Conservation (phyloP, 2,329 filamentous ascomycete species). For the Graphilbum fragrans region DNA sequence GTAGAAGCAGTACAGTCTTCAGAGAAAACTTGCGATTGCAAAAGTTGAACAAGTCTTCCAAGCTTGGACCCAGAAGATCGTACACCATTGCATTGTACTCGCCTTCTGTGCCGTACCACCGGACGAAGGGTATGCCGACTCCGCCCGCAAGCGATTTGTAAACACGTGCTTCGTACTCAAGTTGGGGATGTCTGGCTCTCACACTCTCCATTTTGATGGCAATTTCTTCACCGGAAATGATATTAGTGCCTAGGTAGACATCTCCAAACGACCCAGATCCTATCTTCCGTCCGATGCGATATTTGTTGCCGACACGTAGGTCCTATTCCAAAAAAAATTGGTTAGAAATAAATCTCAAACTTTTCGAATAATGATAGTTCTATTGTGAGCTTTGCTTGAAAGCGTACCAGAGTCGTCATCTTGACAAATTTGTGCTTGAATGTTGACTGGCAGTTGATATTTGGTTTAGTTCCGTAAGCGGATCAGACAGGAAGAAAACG, state of each 20-base stretch:
- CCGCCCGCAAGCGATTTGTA: slow-evolving; percentile 85
- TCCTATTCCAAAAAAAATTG: no score
- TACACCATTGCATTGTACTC: slow-evolving; percentile 99
- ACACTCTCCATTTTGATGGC: slow-evolving; percentile 99
- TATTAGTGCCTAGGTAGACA: slow-evolving; percentile 98
- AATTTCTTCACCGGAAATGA: slow-evolving; percentile 98
- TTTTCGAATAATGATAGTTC: no score
- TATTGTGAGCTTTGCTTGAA: no score
- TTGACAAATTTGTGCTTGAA: no score
- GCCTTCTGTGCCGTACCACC: slow-evolving; percentile 98
- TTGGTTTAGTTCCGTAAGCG: no score
- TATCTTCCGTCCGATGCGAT: slow-evolving; percentile 98
- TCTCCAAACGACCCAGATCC: slow-evolving; percentile 96
- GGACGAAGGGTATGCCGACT: slow-evolving; percentile 95
- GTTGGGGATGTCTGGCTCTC: slow-evolving; percentile 98
- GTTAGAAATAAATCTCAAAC: no score
- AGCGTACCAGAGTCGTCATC: no score
- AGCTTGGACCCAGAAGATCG: slow-evolving; percentile 84
- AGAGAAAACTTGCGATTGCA: slow-evolving; percentile 99
- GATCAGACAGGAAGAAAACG: no score
- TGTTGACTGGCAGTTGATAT: no score
- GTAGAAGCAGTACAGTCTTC: slow-evolving; percentile 92
- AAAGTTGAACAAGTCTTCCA: slow-evolving; percentile 99
- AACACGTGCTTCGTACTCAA: slow-evolving; percentile 96
- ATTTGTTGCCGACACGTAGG: slow-evolving; percentile 98